These are phyloP conservation scores for Evernia prunastri DNA, from an alignment of 495 filamentous ascomycete genomes.

Conservation along the genomic window DNA sequence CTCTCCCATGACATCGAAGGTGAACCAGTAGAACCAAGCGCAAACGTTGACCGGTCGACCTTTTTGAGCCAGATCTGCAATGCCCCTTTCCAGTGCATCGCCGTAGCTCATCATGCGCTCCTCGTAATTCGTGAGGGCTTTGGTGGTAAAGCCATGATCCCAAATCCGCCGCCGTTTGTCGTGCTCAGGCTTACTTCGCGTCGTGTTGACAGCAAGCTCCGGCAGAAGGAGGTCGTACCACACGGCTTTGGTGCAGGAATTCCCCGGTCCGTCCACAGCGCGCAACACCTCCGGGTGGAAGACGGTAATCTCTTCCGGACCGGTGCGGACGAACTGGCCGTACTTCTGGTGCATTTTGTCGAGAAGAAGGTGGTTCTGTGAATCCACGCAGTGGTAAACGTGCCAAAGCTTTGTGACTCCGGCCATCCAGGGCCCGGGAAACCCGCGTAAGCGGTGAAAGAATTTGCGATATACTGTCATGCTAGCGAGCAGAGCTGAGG, in stretches of 20 bases:
- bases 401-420: no score
- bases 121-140: no score
- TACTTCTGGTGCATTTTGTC: background rate
- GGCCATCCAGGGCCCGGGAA: no score
- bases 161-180: no score
- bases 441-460: no score
- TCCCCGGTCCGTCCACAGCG: conserved; percentile 29
- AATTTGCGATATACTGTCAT: no score
- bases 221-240: conserved; percentile 42
- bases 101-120: no score
- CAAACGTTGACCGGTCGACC: conserved; percentile 28
- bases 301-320: conserved; percentile 35
- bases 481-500: no score
- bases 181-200: no score
- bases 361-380: background rate
- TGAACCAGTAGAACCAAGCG: conserved; percentile 34
- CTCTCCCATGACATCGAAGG: conserved; percentile 42
- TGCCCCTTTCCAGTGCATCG: conserved; percentile 23
- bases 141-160: no score
- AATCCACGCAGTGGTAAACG: background rate
- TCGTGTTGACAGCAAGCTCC: conserved; percentile 22
- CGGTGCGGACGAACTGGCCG: background rate
- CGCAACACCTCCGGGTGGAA: conserved; percentile 31
- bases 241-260: conserved; percentile 29
- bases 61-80: conserved; percentile 21